Evolutionary conservation across 1,284 basidiomycete genomes (phyloP).

Genomic region (Cystobasidium pallidum): DNA sequence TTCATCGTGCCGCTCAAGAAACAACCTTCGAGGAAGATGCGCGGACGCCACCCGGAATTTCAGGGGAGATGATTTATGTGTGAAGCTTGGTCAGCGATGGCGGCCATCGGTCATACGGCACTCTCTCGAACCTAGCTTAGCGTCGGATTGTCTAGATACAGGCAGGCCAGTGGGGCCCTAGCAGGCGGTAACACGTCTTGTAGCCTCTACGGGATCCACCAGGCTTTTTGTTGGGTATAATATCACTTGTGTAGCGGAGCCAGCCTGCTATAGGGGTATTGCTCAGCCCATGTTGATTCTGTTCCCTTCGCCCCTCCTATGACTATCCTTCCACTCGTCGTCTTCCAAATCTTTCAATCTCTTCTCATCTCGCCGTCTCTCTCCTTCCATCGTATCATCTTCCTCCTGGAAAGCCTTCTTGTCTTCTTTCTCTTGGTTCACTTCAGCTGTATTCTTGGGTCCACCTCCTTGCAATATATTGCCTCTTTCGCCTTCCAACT

Average conservation of each 20-base stretch:
- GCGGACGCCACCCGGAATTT: neutral
- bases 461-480: conserved; percentile 53
- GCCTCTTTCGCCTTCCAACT: conserved; percentile 67
- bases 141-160: too few species aligned
- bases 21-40: neutral
- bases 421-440: conserved; percentile 48
- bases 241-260: too few species aligned
- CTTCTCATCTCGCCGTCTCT: conserved; percentile 46
- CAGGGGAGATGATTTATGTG: too few species aligned
- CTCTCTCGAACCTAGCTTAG: too few species aligned
- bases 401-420: conserved; percentile 49
- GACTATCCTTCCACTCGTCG: conserved; percentile 51
- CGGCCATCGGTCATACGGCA: neutral
- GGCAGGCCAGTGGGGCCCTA: too few species aligned
- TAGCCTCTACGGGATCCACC: too few species aligned
- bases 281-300: conserved; percentile 43
- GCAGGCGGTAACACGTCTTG: too few species aligned
- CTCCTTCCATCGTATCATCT: conserved; percentile 49
- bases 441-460: conserved; percentile 47
- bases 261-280: neutral
- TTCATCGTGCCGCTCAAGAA: neutral
- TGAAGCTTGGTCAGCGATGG: neutral
- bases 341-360: conserved; percentile 48
- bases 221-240: too few species aligned
- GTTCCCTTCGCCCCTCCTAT: conserved; percentile 53